Base-by-base conservation (phyloP, 108 stramenopile genomes). In the Seminavis robusta region DNA sequence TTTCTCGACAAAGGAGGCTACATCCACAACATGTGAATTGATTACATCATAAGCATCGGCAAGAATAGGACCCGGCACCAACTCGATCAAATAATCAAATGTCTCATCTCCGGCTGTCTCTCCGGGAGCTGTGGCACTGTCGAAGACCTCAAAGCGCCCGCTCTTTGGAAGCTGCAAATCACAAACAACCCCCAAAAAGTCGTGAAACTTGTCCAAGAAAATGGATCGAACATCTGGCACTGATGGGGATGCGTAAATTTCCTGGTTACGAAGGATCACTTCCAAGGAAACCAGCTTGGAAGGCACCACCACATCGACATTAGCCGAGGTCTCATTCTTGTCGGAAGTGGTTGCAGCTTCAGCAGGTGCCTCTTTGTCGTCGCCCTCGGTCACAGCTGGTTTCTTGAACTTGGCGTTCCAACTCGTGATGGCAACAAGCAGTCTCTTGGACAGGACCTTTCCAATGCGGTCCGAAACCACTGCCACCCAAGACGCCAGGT, bases 141-240 rank as follows among this genome's bases (percentile, higher is more conserved):
- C 90, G 47, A 97, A 95, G 11, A 94, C 95, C 43, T 95, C 93
- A 43, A 88, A 97, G 15, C 92, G 86, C 5, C 81, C 80, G 65
- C 88, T 84, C 19, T 77, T 82, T 17, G 88, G 93, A 56, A 91
- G 81, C 20, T 84, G 88, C 26, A 94, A 66, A 45, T 76, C 77
- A 51, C 89, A 90, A 4, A 88, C 86, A 34, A 88, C 75, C 16
- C 84, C 89, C 24, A 94, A 77, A 52, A 77, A 93, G 24, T 80
- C 69, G 73, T 94, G 89, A 16, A 96, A 73, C 47, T 81, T 65
- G 53, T 79, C 72, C 24, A 96, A 41, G 58, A 92, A 91, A 27
- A 84, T 50, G 0, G 83, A 64, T 5, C 84, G 69, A 39, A 79
- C 77, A 16, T 66, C 56, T 17, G 92, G 86, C 19, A 90, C 69